Evolutionary conservation across 257 asterid genomes (phyloP).

Genomic region (Catharanthus roseus): DNA sequence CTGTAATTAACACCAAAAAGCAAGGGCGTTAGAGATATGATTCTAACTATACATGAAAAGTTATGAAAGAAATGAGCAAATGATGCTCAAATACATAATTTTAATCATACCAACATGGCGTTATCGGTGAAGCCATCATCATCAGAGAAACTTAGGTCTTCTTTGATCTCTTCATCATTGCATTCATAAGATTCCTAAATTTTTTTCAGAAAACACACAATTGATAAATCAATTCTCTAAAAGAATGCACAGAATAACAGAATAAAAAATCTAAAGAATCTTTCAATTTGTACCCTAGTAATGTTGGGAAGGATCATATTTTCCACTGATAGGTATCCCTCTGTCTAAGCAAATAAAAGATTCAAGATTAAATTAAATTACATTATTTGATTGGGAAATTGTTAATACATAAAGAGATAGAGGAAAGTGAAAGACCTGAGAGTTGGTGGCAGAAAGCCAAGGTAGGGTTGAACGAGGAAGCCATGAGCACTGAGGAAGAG

Average conservation of each 20-base stretch:
- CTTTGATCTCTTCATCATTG: slow-evolving; percentile 26
- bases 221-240: neutral
- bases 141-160: slow-evolving; percentile 34
- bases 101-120: slow-evolving; percentile 43
- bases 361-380: no score
- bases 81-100: neutral
- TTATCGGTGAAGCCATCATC: slow-evolving; percentile 40
- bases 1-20: neutral
- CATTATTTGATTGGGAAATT: no score
- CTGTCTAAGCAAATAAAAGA: slow-evolving; percentile 25
- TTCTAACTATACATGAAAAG: neutral
- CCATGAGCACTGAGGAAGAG: slow-evolving; percentile 70
- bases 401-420: neutral
- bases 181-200: slow-evolving; percentile 32
- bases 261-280: slow-evolving; percentile 7
- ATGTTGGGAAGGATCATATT: slow-evolving; percentile 42
- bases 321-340: slow-evolving; percentile 68
- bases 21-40: neutral
- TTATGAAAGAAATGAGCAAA: neutral
- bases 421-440: slow-evolving; percentile 8
- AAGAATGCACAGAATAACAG: neutral
- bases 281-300: slow-evolving; percentile 33
- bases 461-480: slow-evolving; percentile 40
- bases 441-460: slow-evolving; percentile 27
- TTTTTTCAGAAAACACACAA: neutral